Evolutionary conservation across 148 eudicot genomes (phyloP).

Genomic region (Heliamphora exappendiculata): DNA sequence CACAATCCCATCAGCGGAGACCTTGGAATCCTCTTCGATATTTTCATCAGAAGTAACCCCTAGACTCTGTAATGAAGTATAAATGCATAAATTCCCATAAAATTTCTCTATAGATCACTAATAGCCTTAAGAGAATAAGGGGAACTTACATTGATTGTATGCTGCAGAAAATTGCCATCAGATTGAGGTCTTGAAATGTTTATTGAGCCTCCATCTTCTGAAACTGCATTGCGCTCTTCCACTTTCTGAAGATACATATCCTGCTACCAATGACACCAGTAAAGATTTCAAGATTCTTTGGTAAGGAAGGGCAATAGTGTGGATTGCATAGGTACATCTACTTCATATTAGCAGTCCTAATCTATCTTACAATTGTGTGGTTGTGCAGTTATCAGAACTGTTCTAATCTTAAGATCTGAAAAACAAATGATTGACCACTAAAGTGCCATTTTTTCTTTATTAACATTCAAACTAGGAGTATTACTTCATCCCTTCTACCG

Average conservation of each 20-base stretch:
- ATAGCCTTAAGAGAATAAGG: neutral
- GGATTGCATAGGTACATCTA: neutral
- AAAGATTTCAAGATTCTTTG: neutral
- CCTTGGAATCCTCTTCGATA: slow-evolving; percentile 5
- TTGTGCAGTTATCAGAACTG: neutral
- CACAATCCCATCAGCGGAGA: slow-evolving; percentile 8
- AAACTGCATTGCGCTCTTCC: neutral
- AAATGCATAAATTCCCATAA: neutral
- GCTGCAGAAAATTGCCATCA: neutral
- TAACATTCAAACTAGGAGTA: neutral
- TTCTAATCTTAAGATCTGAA: neutral
- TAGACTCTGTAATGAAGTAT: slow-evolving; percentile 12
- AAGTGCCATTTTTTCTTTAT: no score
- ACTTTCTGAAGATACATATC: slow-evolving; percentile 4
- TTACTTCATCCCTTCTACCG: neutral
- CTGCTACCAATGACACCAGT: slow-evolving; percentile 5
- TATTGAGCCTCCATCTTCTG: slow-evolving; percentile 13
- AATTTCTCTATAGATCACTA: neutral
- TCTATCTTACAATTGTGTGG: neutral
- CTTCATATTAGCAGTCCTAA: neutral
- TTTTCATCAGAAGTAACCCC: slow-evolving; percentile 12
- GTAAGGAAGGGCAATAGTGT: neutral
- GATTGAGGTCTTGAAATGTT: slow-evolving; percentile 4
- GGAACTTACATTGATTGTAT: slow-evolving; percentile 10
- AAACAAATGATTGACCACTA: neutral